Evolutionary conservation across 148 eudicot species (phyloP).

Genomic region (Rheum nobile): DNA sequence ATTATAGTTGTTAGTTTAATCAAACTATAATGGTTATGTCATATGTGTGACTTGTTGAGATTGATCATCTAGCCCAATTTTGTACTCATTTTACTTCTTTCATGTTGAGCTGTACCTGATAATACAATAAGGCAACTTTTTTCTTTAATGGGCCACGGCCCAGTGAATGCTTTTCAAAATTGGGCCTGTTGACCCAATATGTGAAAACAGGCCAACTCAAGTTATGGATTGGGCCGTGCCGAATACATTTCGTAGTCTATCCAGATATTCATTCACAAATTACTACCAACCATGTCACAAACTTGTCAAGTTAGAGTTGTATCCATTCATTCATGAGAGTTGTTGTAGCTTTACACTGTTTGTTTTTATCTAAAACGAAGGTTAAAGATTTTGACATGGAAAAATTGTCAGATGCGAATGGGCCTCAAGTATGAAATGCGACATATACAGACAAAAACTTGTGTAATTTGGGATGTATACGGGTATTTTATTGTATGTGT

Average conservation of each 20-base stretch:
- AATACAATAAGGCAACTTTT: too few species aligned
- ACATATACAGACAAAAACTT: too few species aligned
- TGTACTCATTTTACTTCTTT: too few species aligned
- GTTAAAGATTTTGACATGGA: background rate
- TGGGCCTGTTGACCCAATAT: background rate
- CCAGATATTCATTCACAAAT: background rate
- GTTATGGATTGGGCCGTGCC: background rate
- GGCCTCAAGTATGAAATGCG: too few species aligned
- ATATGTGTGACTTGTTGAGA: background rate
- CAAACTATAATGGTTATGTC: background rate
- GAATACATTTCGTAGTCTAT: background rate
- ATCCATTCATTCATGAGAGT: background rate
- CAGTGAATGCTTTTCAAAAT: background rate
- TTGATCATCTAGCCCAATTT: too few species aligned
- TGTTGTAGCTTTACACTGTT: too few species aligned
- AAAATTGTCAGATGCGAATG: too few species aligned
- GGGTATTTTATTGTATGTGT: too few species aligned
- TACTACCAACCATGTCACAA: background rate
- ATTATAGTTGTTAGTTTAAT: background rate
- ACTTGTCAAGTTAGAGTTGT: background rate
- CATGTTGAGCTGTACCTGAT: too few species aligned
- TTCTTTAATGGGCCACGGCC: background rate
- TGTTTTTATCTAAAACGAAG: too few species aligned
- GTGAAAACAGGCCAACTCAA: background rate
- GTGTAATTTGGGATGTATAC: too few species aligned